phyloP scores from a whole-genome alignment of 23 red algal genomes.

The Agarophyton chilense region DNA sequence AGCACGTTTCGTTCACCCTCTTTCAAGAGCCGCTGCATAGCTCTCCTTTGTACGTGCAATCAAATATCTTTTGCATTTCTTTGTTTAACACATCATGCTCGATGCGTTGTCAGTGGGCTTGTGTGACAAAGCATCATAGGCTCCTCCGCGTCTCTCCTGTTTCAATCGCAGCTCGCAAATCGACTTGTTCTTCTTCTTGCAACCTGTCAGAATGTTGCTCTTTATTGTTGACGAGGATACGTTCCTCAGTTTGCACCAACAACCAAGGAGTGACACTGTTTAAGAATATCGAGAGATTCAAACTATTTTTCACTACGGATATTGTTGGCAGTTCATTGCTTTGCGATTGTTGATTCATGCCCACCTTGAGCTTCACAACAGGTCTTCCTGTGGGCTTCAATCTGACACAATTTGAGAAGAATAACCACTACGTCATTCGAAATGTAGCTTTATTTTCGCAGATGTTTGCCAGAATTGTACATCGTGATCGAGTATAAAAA shows the following conservation, averaged over 20 bases:
- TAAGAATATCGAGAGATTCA: background rate
- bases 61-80: background rate
- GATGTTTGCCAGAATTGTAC: too few relatives aligned
- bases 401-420: too few relatives aligned
- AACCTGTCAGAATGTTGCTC: background rate
- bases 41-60: background rate
- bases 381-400: background rate
- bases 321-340: constrained; percentile 6
- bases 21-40: background rate
- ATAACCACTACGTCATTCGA: too few relatives aligned
- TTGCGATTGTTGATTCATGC: constrained; percentile 3
- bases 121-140: background rate
- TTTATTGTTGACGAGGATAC: too few relatives aligned
- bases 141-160: background rate
- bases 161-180: background rate
- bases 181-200: background rate
- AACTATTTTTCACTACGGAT: background rate
- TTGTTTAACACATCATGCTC: background rate
- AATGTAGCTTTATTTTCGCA: too few relatives aligned
- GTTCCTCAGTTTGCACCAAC: background rate
- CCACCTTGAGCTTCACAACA: background rate
- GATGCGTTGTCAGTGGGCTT: background rate
- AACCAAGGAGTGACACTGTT: too few relatives aligned
- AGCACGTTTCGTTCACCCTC: background rate
- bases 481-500: constrained; percentile 1